phyloP scores from a whole-genome alignment of 2,329 filamentous ascomycete species.

The Tolypocladium cylindrosporum region DNA sequence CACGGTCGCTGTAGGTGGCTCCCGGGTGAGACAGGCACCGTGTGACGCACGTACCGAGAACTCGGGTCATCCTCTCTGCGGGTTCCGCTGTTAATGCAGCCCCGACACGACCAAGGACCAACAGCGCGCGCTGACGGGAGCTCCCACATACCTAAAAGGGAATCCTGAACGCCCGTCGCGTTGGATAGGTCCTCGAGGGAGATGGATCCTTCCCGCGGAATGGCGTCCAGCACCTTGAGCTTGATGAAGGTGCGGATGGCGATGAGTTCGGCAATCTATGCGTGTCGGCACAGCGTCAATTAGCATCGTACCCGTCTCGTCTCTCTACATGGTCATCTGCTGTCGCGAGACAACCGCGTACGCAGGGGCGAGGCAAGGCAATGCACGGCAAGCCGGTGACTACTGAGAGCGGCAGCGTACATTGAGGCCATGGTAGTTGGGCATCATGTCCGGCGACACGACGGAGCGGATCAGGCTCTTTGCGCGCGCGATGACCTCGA shows the following conservation, averaged over 20 bases:
- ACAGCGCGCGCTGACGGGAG: neutral
- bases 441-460: conserved; percentile 16
- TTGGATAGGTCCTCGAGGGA: conserved; percentile 16
- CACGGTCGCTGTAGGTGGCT: neutral
- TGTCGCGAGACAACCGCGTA: neutral
- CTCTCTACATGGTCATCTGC: neutral
- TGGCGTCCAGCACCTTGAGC: conserved; percentile 18
- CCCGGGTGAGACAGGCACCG: neutral
- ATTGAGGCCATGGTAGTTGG: conserved; percentile 22
- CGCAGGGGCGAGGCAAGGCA: neutral
- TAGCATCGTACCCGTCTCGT: neutral
- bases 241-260: conserved; percentile 19
- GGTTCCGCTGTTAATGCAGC: neutral
- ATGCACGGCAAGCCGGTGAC: neutral
- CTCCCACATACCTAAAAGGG: conserved; percentile 13
- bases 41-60: conserved; percentile 10
- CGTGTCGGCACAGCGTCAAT: neutral
- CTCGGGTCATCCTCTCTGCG: conserved; percentile 17
- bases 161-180: conserved; percentile 16
- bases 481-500: conserved; percentile 15
- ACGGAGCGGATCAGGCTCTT: conserved; percentile 16
- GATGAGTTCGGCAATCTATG: conserved; percentile 19
- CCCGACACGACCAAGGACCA: neutral
- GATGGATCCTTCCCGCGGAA: conserved; percentile 14
- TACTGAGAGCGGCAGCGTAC: conserved; percentile 6